Percentiles rank a stretch among this genome's conserved stretches.
Evolutionary conservation across 176 grass and related monocot genomes (phyloP).

Genomic region (Rhynchospora pubera): DNA sequence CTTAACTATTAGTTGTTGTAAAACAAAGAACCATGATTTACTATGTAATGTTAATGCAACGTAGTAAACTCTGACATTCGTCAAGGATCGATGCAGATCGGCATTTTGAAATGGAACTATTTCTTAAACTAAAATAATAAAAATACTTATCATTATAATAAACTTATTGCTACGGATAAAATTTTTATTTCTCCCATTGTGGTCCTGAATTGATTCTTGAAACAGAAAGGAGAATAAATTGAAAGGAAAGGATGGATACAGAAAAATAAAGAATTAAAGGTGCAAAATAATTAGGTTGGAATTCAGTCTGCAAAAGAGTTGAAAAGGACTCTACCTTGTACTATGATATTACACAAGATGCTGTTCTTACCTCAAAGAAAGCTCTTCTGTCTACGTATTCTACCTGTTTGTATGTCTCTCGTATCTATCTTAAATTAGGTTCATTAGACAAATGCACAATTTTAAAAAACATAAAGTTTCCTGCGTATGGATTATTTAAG

Average conservation of each 20-base stretch:
- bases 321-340: slow-evolving; percentile 25
- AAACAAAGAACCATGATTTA: neutral
- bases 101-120: neutral
- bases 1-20: neutral
- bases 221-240: slow-evolving; percentile 15
- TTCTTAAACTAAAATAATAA: neutral
- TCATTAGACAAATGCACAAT: neutral
- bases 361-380: slow-evolving; percentile 5
- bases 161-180: neutral
- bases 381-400: neutral
- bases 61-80: neutral
- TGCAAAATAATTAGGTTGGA: neutral
- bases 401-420: neutral
- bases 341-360: slow-evolving; percentile 11
- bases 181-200: neutral
- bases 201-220: slow-evolving; percentile 20
- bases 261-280: neutral
- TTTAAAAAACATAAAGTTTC: neutral
- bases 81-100: neutral
- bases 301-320: slow-evolving; percentile 3
- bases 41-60: neutral
- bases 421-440: neutral
- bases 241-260: neutral
- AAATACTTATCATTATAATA: neutral
- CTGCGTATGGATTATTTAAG: neutral